phyloP scores from a whole-genome alignment of 208 protist genomes.

The Leishmania braziliensis region DNA sequence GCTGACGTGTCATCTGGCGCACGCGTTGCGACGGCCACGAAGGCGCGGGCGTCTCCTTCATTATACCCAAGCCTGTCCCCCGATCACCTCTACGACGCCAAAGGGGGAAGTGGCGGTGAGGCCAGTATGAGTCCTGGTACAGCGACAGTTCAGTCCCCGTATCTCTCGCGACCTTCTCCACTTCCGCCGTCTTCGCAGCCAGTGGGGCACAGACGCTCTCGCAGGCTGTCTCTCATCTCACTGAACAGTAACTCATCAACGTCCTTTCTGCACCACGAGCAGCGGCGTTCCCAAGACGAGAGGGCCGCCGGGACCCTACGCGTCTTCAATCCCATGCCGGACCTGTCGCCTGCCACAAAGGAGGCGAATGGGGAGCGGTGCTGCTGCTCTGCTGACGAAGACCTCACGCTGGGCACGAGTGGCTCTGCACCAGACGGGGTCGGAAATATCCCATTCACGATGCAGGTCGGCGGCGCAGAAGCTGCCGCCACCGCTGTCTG shows the following conservation, averaged over 20 bases:
- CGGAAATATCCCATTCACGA: neutral
- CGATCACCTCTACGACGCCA: neutral
- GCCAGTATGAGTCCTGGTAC: too few species aligned
- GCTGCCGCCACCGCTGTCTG: neutral
- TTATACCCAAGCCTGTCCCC: neutral
- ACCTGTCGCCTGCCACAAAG: neutral
- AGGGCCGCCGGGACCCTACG: constrained; percentile 10
- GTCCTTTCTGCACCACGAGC: constrained; percentile 3
- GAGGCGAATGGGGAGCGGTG: neutral
- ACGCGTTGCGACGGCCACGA: neutral
- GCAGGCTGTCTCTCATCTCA: constrained; percentile 16
- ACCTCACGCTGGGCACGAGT: constrained; percentile 1
- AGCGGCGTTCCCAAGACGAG: constrained; percentile 4
- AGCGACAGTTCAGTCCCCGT: neutral
- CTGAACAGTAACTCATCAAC: constrained; percentile 22
- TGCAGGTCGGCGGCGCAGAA: neutral
- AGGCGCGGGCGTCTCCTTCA: neutral
- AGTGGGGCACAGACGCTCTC: constrained; percentile 8
- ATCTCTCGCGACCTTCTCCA: constrained; percentile 2
- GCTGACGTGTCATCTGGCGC: neutral
- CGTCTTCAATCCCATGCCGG: constrained; percentile 23
- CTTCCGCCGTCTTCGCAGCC: constrained; percentile 12
- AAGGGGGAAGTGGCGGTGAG: neutral
- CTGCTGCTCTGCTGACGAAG: constrained; percentile 8
- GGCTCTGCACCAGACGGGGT: neutral